Evolutionary conservation across 352 stramenopile genomes (phyloP).

Genomic region (Elongisporangium anandrum): DNA sequence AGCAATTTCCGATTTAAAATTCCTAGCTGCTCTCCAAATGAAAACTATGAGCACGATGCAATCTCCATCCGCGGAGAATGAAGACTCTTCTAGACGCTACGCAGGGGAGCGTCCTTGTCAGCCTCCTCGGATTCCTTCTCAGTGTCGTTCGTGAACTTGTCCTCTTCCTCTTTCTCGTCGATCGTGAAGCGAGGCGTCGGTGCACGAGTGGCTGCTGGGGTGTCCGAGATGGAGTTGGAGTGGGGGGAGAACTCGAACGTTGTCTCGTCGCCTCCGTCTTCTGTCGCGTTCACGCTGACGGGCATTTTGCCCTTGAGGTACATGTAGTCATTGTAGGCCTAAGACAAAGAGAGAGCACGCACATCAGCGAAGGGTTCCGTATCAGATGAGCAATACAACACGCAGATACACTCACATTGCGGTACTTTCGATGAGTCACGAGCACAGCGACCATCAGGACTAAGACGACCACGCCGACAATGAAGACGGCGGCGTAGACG

Average conservation of each 20-base stretch:
- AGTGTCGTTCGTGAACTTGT: not conserved
- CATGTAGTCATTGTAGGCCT: slow-evolving; percentile 75
- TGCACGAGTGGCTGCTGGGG: not conserved
- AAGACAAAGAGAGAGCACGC: not conserved
- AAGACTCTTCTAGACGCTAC: not conserved
- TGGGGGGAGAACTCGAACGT: slow-evolving; percentile 73
- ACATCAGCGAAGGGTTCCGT: not conserved
- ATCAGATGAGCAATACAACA: not conserved
- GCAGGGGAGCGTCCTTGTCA: not conserved
- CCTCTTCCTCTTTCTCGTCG: not conserved
- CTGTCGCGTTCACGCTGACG: slow-evolving; percentile 41
- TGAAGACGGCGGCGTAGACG: slow-evolving; percentile 59
- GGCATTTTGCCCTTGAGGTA: slow-evolving; percentile 79
- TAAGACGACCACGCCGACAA: slow-evolving; percentile 60
- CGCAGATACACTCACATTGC: slow-evolving; percentile 24
- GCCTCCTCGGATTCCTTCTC: not conserved
- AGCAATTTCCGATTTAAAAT: slow-evolving; percentile 4
- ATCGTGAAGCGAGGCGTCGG: not conserved
- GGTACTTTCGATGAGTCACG: slow-evolving; percentile 76
- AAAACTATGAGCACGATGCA: not conserved
- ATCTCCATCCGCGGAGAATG: not conserved
- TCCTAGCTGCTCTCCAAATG: not conserved
- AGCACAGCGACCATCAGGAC: slow-evolving; percentile 63
- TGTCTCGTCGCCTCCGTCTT: slow-evolving; percentile 62
- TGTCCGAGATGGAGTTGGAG: slow-evolving; percentile 30